These are phyloP conservation scores for Phylloporus scabripes DNA, from an alignment of 768 basidiomycete species.

Conservation along the genomic window DNA sequence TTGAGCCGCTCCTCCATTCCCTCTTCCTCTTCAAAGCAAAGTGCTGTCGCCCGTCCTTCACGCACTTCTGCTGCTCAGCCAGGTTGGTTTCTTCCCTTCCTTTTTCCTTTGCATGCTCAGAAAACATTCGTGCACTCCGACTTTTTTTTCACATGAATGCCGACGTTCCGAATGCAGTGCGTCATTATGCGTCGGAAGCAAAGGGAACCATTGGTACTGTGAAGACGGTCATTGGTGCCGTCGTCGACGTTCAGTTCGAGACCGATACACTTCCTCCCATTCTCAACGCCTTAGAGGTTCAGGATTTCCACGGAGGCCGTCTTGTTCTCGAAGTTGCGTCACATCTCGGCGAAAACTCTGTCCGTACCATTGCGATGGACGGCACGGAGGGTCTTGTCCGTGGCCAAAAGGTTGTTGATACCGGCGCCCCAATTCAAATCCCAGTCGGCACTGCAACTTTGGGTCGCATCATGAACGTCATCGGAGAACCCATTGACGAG, in stretches of 20 bases:
- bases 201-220: conserved; percentile 69
- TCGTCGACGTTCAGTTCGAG: conserved; percentile 99
- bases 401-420: conserved; percentile 95
- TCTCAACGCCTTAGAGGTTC: conserved; percentile 97
- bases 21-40: conserved; percentile 40
- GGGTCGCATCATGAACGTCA: conserved; percentile 99
- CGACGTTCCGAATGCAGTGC: conserved; percentile 41
- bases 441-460: conserved; percentile 93
- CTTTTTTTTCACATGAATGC: not conserved
- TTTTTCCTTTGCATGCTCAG: not conserved
- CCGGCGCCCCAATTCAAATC: conserved; percentile 92
- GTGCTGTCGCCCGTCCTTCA: conserved; percentile 44
- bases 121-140: not conserved
- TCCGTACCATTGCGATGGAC: conserved; percentile 99
- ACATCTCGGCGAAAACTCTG: conserved; percentile 98
- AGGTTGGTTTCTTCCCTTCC: conserved; percentile 39
- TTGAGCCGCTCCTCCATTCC: conserved; percentile 48
- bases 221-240: conserved; percentile 99
- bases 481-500: conserved; percentile 99
- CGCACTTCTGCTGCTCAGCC: conserved; percentile 44
- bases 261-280: conserved; percentile 88
- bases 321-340: conserved; percentile 99
- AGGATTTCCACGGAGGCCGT: conserved; percentile 89
- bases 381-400: conserved; percentile 99
- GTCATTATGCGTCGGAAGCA: conserved; percentile 89